These are phyloP conservation scores for Sanghuangporus baumii DNA, from an alignment of 1,284 basidiomycete genomes.

Conservation along the genomic window DNA sequence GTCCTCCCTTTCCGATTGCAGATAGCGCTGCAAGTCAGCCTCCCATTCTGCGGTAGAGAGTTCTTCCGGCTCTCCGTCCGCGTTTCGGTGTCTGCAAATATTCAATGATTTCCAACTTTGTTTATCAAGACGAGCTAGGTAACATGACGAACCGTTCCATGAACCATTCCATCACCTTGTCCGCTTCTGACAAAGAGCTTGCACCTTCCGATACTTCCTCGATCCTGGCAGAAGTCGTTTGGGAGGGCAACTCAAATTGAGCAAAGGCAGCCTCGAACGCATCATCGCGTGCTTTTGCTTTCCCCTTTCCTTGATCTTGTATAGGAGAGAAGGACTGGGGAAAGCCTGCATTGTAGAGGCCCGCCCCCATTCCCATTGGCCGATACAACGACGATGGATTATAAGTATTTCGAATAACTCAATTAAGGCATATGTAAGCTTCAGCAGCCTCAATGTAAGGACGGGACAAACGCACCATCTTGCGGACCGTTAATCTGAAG, in stretches of 20 bases:
- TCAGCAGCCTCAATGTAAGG: not conserved
- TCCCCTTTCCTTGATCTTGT: conserved; percentile 46
- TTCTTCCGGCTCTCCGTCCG: conserved; percentile 49
- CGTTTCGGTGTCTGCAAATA: conserved; percentile 48
- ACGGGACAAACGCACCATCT: conserved; percentile 4
- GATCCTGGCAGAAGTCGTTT: conserved; percentile 43
- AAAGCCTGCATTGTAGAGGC: conserved; percentile 29
- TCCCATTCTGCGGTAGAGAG: conserved; percentile 85
- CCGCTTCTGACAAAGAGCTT: conserved; percentile 25
- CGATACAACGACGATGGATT: conserved; percentile 31
- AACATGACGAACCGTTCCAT: conserved; percentile 20
- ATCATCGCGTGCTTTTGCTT: conserved; percentile 66
- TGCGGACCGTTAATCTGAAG: not conserved
- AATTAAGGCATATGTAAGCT: too few relatives aligned
- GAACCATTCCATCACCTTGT: not conserved
- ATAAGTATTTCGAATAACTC: conserved; percentile 29
- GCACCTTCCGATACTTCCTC: conserved; percentile 47
- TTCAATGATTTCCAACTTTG: not conserved
- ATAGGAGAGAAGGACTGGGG: conserved; percentile 25
- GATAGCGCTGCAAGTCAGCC: conserved; percentile 79
- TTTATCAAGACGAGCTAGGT: not conserved
- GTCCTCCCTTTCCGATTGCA: conserved; percentile 61
- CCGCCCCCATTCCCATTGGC: conserved; percentile 24
- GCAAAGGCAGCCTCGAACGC: conserved; percentile 79
- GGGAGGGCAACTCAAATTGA: conserved; percentile 39